Evolutionary conservation across 495 filamentous ascomycete species (phyloP).

Genomic region (Echria macrotheca): DNA sequence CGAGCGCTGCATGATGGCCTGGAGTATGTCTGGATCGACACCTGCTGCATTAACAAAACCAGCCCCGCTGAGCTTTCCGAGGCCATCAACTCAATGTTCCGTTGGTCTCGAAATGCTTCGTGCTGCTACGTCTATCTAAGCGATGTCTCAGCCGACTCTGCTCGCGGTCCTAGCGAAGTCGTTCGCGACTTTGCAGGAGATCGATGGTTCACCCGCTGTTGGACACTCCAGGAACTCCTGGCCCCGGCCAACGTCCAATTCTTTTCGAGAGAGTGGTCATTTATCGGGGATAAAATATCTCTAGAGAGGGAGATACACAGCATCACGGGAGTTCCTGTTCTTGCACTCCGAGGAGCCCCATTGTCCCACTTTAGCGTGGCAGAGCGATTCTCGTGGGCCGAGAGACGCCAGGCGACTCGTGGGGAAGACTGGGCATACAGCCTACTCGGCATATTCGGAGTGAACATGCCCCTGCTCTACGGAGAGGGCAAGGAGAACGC

Average conservation of each 20-base stretch:
- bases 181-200: neutral
- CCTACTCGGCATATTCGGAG: neutral
- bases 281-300: neutral
- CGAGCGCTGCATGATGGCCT: neutral
- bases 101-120: neutral
- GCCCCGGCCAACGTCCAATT: neutral
- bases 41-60: neutral
- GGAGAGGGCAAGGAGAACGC: neutral
- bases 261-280: neutral
- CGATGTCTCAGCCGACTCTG: neutral
- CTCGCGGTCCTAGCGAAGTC: neutral
- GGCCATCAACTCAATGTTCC: slow-evolving; percentile 1
- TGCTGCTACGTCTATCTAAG: neutral
- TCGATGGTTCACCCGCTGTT: neutral
- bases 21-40: neutral
- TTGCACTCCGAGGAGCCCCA: neutral
- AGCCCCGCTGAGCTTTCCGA: neutral
- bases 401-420: neutral
- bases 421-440: neutral
- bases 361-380: neutral
- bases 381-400: neutral
- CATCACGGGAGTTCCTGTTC: neutral
- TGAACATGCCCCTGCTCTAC: neutral
- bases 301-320: neutral
- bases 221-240: slow-evolving; percentile 1